phyloP scores from a whole-genome alignment of 106 monocot species.

The Amphibolis antarctica region DNA sequence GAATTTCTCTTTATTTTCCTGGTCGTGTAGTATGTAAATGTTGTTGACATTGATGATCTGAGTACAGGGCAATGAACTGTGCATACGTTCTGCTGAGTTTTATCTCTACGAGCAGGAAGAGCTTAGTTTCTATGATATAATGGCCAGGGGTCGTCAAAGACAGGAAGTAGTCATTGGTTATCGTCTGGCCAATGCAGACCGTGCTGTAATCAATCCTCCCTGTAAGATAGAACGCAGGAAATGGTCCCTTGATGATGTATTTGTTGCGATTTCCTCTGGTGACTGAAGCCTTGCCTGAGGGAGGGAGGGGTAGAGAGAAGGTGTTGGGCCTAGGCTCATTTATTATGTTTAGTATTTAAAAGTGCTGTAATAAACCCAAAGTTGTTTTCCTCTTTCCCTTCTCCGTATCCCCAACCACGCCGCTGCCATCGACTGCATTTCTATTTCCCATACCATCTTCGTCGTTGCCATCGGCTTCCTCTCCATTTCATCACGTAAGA shows the following conservation, averaged over 20 bases:
- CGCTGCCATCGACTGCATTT: too few species aligned
- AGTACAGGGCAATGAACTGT: constrained; percentile 82
- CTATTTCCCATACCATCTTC: too few species aligned
- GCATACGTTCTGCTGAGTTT: constrained; percentile 71
- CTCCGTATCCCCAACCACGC: too few species aligned
- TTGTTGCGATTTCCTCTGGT: constrained; percentile 62
- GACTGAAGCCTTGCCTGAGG: constrained; percentile 17
- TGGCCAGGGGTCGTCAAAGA: constrained; percentile 63
- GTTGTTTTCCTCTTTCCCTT: too few species aligned
- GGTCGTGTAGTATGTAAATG: not conserved
- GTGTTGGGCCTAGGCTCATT: too few species aligned
- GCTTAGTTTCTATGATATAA: constrained; percentile 72
- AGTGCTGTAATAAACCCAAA: too few species aligned
- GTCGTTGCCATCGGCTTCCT: too few species aligned
- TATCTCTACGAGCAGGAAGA: constrained; percentile 87
- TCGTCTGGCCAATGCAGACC: constrained; percentile 52
- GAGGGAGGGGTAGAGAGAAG: too few species aligned
- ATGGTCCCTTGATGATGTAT: constrained; percentile 82
- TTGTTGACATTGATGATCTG: not conserved
- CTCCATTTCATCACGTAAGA: too few species aligned
- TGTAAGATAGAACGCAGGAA: constrained; percentile 44
- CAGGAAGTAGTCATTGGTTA: constrained; percentile 81
- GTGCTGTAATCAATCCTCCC: constrained; percentile 69
- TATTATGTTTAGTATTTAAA: too few species aligned
- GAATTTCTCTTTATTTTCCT: not conserved